These are phyloP conservation scores for Phlebiopsis flavidoalba DNA, from an alignment of 768 basidiomycete species.

Conservation along the genomic window DNA sequence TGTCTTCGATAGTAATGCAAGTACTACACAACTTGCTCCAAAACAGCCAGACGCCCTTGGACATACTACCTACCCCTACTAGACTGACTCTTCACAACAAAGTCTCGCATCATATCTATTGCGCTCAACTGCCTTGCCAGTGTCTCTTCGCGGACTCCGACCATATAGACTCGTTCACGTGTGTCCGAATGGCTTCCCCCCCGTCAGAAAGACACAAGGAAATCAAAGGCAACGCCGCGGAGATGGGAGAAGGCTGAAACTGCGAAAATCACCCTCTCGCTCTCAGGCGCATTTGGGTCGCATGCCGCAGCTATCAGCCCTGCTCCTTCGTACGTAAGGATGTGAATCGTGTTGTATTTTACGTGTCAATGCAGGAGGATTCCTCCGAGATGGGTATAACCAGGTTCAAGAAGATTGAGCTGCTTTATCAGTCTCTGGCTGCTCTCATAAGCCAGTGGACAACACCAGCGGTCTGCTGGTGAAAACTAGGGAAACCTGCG, in stretches of 20 bases:
- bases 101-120: slow-evolving; percentile 43
- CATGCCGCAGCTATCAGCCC: slow-evolving; percentile 40
- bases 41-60: slow-evolving; percentile 56
- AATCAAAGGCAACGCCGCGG: slow-evolving; percentile 49
- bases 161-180: slow-evolving; percentile 42
- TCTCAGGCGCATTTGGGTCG: slow-evolving; percentile 61
- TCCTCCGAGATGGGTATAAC: background rate
- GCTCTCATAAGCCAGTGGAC: slow-evolving; percentile 63
- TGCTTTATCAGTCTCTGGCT: slow-evolving; percentile 55
- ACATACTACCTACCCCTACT: slow-evolving; percentile 66
- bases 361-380: background rate
- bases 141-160: slow-evolving; percentile 42
- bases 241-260: slow-evolving; percentile 69
- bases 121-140: slow-evolving; percentile 55
- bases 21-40: background rate
- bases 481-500: slow-evolving; percentile 38
- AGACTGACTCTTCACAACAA: slow-evolving; percentile 34
- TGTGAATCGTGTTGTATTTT: slow-evolving; percentile 40
- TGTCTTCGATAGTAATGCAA: background rate
- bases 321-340: slow-evolving; percentile 49
- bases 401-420: slow-evolving; percentile 72
- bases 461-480: slow-evolving; percentile 48
- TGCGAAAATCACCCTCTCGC: slow-evolving; percentile 33
- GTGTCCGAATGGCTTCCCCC: slow-evolving; percentile 68
- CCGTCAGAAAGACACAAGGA: slow-evolving; percentile 49